Percentiles rank a stretch among this genome's conserved stretches.
phyloP scores from a whole-genome alignment of 768 basidiomycete species.

The Leucocoprinus leucothites region DNA sequence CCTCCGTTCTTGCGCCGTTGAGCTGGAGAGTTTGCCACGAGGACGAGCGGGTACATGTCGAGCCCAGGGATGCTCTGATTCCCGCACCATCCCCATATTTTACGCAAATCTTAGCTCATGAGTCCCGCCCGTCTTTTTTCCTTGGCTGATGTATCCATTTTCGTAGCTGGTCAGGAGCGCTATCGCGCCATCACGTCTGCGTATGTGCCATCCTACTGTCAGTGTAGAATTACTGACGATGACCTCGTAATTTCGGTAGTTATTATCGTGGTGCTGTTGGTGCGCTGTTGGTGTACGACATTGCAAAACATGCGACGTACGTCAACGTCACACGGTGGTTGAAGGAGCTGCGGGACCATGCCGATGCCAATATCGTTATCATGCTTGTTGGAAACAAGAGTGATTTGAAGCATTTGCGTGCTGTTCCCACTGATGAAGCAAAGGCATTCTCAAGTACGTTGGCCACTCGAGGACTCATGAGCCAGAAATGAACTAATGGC shows the following conservation, averaged over 20 bases:
- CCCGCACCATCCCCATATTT: neutral
- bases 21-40: slow-evolving; percentile 8
- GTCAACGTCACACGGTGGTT: slow-evolving; percentile 94
- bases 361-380: slow-evolving; percentile 89
- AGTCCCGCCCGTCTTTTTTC: neutral
- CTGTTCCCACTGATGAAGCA: slow-evolving; percentile 97
- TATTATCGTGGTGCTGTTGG: slow-evolving; percentile 98
- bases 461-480: neutral
- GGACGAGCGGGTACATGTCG: slow-evolving; percentile 8
- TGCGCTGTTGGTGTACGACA: slow-evolving; percentile 91
- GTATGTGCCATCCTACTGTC: slow-evolving; percentile 40
- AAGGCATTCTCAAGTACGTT: slow-evolving; percentile 82
- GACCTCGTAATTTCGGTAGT: slow-evolving; percentile 32
- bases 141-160: slow-evolving; percentile 9
- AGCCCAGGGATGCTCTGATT: slow-evolving; percentile 2
- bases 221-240: neutral
- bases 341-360: slow-evolving; percentile 95
- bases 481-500: slow-evolving; percentile 5
- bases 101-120: neutral
- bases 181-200: slow-evolving; percentile 98
- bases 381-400: slow-evolving; percentile 99
- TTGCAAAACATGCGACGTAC: slow-evolving; percentile 92
- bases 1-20: neutral
- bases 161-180: slow-evolving; percentile 91
- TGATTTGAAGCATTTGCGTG: slow-evolving; percentile 96